phyloP scores from a whole-genome alignment of 192 early-diverging fungal species.

The Mortierella claussenii region DNA sequence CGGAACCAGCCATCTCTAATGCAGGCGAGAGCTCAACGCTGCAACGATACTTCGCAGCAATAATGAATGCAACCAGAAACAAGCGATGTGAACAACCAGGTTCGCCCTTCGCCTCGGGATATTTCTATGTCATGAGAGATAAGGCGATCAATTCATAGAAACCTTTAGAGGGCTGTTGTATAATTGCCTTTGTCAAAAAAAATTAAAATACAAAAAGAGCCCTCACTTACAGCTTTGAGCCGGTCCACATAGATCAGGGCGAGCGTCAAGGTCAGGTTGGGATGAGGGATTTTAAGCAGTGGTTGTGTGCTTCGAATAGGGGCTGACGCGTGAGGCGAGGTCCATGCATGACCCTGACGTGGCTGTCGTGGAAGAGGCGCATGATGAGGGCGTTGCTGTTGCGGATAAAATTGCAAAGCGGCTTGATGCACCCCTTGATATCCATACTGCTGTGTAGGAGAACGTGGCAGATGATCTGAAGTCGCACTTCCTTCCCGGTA shows the following conservation, averaged over 20 bases:
- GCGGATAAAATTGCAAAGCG: slow-evolving; percentile 9
- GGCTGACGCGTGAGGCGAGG: background rate
- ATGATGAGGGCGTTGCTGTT: slow-evolving; percentile 1
- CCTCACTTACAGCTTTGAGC: slow-evolving; percentile 51
- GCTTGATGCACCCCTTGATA: background rate
- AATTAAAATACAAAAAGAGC: no score
- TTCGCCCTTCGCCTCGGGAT: slow-evolving; percentile 54
- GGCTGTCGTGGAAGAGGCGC: background rate
- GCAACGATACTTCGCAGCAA: slow-evolving; percentile 57
- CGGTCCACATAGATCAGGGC: slow-evolving; percentile 47
- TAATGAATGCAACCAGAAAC: slow-evolving; percentile 60
- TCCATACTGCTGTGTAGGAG: background rate
- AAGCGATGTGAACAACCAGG: slow-evolving; percentile 59
- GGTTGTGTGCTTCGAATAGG: slow-evolving; percentile 2
- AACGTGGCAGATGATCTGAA: background rate
- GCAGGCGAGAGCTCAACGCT: slow-evolving; percentile 37
- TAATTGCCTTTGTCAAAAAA: no score
- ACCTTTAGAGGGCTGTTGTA: background rate
- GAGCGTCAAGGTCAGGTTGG: slow-evolving; percentile 43
- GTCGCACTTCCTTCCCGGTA: background rate
- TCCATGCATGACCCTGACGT: no score
- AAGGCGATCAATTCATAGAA: background rate
- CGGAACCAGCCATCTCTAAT: background rate
- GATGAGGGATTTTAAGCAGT: slow-evolving; percentile 30
- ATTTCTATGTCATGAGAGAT: slow-evolving; percentile 41